phyloP scores from a whole-genome alignment of 345 rosid species.

The Psidium guajava region DNA sequence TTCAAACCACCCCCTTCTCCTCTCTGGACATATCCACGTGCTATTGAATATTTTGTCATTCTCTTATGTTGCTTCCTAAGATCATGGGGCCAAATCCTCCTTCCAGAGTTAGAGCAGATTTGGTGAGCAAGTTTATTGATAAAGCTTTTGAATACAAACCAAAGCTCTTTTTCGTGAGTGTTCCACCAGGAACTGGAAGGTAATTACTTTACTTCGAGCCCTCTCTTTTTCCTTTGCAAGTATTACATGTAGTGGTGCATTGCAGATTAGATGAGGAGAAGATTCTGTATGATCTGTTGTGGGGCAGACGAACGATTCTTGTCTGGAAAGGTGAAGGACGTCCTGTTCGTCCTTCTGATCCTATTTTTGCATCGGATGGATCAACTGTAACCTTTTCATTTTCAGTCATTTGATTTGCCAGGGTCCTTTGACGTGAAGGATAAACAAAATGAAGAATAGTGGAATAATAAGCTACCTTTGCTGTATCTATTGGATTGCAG shows the following conservation, averaged over 20 bases:
- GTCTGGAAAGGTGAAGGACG: slow-evolving; percentile 61
- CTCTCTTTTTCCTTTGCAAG: not conserved
- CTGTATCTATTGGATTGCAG: too few relatives aligned
- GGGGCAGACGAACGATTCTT: slow-evolving; percentile 55
- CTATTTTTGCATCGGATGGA: not conserved
- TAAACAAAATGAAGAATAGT: slow-evolving; percentile 53
- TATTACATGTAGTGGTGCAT: not conserved
- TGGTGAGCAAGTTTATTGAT: slow-evolving; percentile 65
- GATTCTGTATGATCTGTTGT: slow-evolving; percentile 50
- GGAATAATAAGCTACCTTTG: slow-evolving; percentile 25
- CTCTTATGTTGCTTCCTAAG: slow-evolving; percentile 6
- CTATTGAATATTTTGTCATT: not conserved
- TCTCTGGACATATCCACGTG: too few relatives aligned
- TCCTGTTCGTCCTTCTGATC: not conserved
- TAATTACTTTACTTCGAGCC: slow-evolving; percentile 8
- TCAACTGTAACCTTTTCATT: not conserved
- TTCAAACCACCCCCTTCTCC: too few relatives aligned
- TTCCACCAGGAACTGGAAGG: slow-evolving; percentile 81
- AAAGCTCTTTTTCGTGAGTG: slow-evolving; percentile 71
- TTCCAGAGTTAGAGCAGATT: slow-evolving; percentile 64
- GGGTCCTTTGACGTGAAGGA: slow-evolving; percentile 62
- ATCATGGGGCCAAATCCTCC: slow-evolving; percentile 97
- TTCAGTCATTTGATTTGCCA: slow-evolving; percentile 87
- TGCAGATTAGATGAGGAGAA: slow-evolving; percentile 69
- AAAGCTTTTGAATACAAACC: slow-evolving; percentile 88